Conservation (phyloP, 768 basidiomycete species). For the Thelephora aurantiotincta region DNA sequence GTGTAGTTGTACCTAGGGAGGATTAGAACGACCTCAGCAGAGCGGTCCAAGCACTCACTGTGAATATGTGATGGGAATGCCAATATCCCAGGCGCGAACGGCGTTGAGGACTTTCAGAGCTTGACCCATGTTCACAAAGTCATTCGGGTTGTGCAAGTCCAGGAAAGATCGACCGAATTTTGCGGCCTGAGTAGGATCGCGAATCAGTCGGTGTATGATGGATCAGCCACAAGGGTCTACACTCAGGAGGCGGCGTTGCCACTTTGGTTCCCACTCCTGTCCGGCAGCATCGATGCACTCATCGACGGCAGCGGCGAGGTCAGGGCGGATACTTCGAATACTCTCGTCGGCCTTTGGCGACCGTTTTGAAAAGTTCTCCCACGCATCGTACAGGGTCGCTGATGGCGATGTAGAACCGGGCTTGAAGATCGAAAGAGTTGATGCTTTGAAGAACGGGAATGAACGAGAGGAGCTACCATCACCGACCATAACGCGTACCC, state of each 20-base stretch:
- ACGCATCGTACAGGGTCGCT: conserved; percentile 86
- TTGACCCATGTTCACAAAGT: conserved; percentile 88
- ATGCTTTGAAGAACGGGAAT: conserved; percentile 28
- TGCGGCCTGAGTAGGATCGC: conserved; percentile 49
- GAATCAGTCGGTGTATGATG: not conserved
- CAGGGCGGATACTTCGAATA: conserved; percentile 76
- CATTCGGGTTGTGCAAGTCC: conserved; percentile 83
- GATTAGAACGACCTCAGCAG: conserved; percentile 1
- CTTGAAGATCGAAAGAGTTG: conserved; percentile 71
- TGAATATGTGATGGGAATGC: conserved; percentile 82
- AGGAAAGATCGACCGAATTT: conserved; percentile 92
- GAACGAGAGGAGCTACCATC: not conserved
- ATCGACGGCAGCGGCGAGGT: conserved; percentile 76
- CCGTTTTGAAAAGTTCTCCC: conserved; percentile 71
- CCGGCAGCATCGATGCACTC: conserved; percentile 91
- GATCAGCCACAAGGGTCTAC: conserved; percentile 24
- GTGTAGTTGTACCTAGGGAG: conserved; percentile 42
- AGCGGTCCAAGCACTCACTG: conserved; percentile 40
- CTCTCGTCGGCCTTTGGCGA: conserved; percentile 90
- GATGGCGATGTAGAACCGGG: conserved; percentile 89
- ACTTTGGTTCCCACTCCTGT: conserved; percentile 78
- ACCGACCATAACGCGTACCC: conserved; percentile 27
- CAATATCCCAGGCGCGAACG: conserved; percentile 81
- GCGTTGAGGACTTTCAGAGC: conserved; percentile 90
- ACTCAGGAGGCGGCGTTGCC: conserved; percentile 78